These are phyloP conservation scores for Sordaria brevicollis DNA, from an alignment of 495 filamentous ascomycete species.

Conservation along the genomic window DNA sequence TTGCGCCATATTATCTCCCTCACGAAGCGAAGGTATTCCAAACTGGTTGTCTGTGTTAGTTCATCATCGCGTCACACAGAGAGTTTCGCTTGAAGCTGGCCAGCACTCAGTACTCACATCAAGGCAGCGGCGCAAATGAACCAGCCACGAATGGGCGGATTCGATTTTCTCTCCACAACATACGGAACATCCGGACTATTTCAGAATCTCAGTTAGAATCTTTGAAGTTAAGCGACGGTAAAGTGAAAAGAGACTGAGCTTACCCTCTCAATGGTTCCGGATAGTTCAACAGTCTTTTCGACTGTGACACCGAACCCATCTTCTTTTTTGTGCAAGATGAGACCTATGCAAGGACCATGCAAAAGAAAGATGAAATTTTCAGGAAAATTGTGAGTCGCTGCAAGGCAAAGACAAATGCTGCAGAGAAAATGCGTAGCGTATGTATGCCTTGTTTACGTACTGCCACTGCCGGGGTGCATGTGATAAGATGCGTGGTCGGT, in stretches of 20 bases:
- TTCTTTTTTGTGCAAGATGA: neutral
- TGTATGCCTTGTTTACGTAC: neutral
- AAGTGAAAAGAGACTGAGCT: neutral
- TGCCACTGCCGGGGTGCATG: neutral
- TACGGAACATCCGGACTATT: constrained; percentile 21
- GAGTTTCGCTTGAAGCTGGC: no score
- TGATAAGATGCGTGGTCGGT: neutral
- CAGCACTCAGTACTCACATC: constrained; percentile 12
- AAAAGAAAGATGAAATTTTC: neutral
- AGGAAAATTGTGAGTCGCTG: neutral
- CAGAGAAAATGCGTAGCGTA: neutral
- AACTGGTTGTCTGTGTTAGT: constrained; percentile 8
- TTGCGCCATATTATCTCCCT: constrained; percentile 46
- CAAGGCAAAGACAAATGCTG: neutral
- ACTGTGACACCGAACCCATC: constrained; percentile 5
- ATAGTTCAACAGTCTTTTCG: constrained; percentile 9
- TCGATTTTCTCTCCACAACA: constrained; percentile 14
- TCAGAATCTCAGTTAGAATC: neutral
- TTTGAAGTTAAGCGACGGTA: neutral
- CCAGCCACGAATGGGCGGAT: constrained; percentile 18
- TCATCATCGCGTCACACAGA: no score
- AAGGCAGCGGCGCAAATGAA: constrained; percentile 13
- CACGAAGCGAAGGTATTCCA: constrained; percentile 25
- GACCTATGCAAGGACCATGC: neutral
- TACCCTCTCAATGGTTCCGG: constrained; percentile 12